Base-by-base conservation (phyloP, 192 early-diverging fungal genomes). In the Geranomyces michiganensis region DNA sequence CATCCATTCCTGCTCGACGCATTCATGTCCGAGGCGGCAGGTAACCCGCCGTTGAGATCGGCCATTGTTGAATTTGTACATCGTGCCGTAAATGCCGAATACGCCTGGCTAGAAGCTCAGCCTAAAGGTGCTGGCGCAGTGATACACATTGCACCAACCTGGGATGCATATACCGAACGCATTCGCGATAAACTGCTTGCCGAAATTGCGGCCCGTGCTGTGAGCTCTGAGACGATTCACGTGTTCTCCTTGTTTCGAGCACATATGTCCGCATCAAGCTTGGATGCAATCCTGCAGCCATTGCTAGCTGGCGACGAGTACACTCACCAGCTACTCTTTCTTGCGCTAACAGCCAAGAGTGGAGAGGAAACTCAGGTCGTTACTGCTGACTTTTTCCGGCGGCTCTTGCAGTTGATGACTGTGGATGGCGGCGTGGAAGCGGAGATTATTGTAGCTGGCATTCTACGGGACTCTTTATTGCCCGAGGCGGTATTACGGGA, bases 1-100 rank as follows among this genome's bases (percentile, higher is more conserved):
- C 76, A 81, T 59, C 76, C 79, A 6, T n/a, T 80, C 21, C 6
- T 80, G 7, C 21, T 74, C 1, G 63, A 69, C 32, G 55, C 51
- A 5, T 80, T 80, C 55, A n/a, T 74, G 21, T 56, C 66, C 51
- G 45, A 49, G 6, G n/a, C 9, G 14, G 8, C 49, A n/a, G 48
- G 19, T 17, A 17, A 68, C 56, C 22, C 43, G 64, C 21, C 1
- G 31, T 46, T 65, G 24, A 19, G 29, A 55, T 27, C 26, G 29
- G 58, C 31, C 6, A 26, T 60, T 19, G 31, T 60, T 26, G 58
- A 60, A 7, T 17, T 60, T 32, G 58, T 60, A 7, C 58, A 60
- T 17, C 58, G 58, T 17, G 17, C 58, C 17, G 17, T 60, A 17
- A 60, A 7, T 32, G 58, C 58, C 2, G 58, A 60, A 26, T 9